Percentiles rank a stretch among this genome's conserved stretches.
These are phyloP conservation scores for Plasmodium gonderi DNA, from an alignment of 169 alveolate genomes.

Conservation along the genomic window DNA sequence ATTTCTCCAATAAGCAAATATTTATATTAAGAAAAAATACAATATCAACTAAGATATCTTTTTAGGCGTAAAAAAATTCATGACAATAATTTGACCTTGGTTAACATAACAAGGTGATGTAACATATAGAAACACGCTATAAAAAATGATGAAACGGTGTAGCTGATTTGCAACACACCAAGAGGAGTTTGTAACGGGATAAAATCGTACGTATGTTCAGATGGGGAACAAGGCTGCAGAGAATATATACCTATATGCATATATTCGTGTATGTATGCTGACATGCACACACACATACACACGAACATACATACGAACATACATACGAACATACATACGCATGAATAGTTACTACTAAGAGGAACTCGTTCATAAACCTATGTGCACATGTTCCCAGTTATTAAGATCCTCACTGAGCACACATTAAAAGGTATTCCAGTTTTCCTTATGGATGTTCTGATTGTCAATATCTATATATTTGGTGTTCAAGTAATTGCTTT, in stretches of 20 bases:
- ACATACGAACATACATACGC: not conserved
- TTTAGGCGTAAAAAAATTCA: not conserved
- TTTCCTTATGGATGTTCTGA: slow-evolving; percentile 71
- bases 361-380: too few species aligned
- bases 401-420: not conserved
- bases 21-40: too few species aligned
- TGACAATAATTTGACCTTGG: not conserved
- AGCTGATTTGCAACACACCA: not conserved
- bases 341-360: not conserved
- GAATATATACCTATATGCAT: not conserved
- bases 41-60: not conserved
- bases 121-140: not conserved
- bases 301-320: not conserved
- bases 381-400: too few species aligned
- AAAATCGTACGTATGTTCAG: too few species aligned
- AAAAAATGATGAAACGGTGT: not conserved
- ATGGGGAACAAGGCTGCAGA: too few species aligned
- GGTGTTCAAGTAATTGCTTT: slow-evolving; percentile 68
- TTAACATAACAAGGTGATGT: not conserved
- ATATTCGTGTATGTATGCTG: not conserved
- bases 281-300: not conserved
- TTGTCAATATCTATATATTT: slow-evolving; percentile 63
- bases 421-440: slow-evolving; percentile 61
- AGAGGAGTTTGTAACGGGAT: not conserved
- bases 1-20: too few species aligned